Base-by-base conservation (phyloP, 2,329 filamentous ascomycete species). In the Rhytidhysteron rufulum region DNA sequence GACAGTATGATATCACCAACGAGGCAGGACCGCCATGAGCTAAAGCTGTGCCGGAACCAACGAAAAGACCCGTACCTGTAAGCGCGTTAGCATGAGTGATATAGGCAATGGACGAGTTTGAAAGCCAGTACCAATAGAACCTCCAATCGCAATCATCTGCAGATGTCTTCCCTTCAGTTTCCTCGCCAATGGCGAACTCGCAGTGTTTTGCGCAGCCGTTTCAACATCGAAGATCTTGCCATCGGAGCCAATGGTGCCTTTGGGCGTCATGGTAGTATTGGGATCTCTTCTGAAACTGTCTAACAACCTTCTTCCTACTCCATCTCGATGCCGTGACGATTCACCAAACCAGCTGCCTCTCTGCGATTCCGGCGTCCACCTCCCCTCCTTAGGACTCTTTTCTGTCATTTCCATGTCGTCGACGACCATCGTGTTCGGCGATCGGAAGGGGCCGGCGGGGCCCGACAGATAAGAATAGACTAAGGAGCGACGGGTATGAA, bases 141-240 rank as follows among this genome's bases (percentile, higher is more conserved):
- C 78, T 55, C 77, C 77, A 31, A 80, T 79, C 53, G 77, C 75
- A 61, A 80, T 80, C 77, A 80, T 80, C 63, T 81, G 74, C 50
- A 81, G 62, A 61, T 81, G 78, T 48, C 78, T 74, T 37, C 69
- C 66, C 67, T 77, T 75, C 68, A 81, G 52, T 34, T 51, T 83
- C 56, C 89, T 77, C 37, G 85, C 80, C 37, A 97, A 74, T 6
- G 85, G 81, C 33, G 86, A 84, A 49, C 83, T 77, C 4, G 87
- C 85, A 2, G 88, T 90, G 31, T 74, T 74, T 13, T 68, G 63
- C 1, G 75, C 77, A 1, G 79, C 79, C 39, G 62, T 62, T 58
- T 89, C 83, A 49, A 88, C 68, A 58, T 87, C 74, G 57, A 78
- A 82, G 11, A 73, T 70, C 44, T 72, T 71, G 39, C 75, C 75